Conservation (phyloP, 2,329 filamentous ascomycete genomes). For the Allantophomopsis cytisporea region DNA sequence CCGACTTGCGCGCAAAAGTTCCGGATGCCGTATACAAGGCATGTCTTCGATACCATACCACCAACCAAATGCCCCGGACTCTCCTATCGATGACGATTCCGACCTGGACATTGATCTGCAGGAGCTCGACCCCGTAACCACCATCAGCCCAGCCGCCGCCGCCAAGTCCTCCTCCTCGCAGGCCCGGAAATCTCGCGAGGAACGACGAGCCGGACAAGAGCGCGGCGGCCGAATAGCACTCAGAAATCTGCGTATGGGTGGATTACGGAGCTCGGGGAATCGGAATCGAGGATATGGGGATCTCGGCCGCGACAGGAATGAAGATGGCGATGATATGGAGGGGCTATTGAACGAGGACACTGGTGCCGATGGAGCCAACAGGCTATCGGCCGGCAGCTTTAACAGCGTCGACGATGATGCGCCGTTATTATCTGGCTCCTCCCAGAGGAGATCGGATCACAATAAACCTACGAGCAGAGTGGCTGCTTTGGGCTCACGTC, state of each 20-base stretch:
- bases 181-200: constrained; percentile 14
- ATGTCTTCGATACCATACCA: constrained; percentile 20
- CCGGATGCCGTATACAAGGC: constrained; percentile 18
- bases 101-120: constrained; percentile 65
- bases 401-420: constrained; percentile 52
- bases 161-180: constrained; percentile 10
- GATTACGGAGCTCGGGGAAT: constrained; percentile 41
- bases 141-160: constrained; percentile 9
- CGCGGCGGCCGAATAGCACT: constrained; percentile 49
- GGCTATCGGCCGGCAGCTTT: constrained; percentile 45
- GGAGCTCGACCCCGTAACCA: constrained; percentile 54
- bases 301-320: constrained; percentile 39
- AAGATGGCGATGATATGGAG: constrained; percentile 50
- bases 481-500: constrained; percentile 32
- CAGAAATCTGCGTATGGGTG: constrained; percentile 55
- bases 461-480: constrained; percentile 17
- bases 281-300: constrained; percentile 40
- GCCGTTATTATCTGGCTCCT: constrained; percentile 45
- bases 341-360: constrained; percentile 53
- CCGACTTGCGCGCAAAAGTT: too few species aligned
- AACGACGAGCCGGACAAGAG: constrained; percentile 12
- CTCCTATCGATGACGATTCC: constrained; percentile 55
- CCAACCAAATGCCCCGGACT: constrained; percentile 36
- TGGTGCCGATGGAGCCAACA: constrained; percentile 27
- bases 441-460: too few species aligned